phyloP scores from a whole-genome alignment of 768 basidiomycete genomes.

The Leccinum broughii region DNA sequence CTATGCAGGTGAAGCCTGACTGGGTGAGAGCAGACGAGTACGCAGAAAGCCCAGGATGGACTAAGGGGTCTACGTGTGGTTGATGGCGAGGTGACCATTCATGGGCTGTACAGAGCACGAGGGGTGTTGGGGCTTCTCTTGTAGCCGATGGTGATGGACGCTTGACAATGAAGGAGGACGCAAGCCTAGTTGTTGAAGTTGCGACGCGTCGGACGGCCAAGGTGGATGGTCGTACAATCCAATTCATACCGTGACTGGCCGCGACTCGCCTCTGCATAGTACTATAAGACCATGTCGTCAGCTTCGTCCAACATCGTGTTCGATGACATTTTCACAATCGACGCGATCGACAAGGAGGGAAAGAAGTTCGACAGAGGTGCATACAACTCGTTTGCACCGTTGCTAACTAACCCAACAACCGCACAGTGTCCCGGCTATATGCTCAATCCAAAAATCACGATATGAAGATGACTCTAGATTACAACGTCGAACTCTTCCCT shows the following conservation, averaged over 20 bases:
- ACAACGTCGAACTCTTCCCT: constrained; percentile 89
- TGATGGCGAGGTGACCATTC: constrained; percentile 43
- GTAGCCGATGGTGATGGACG: constrained; percentile 40
- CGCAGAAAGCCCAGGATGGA: constrained; percentile 22
- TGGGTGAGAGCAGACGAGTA: constrained; percentile 44
- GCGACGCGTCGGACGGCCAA: not conserved
- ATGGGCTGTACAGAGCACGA: constrained; percentile 53
- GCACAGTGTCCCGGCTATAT: constrained; percentile 84
- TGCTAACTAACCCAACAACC: constrained; percentile 15
- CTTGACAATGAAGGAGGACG: constrained; percentile 39
- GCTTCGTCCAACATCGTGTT: constrained; percentile 79
- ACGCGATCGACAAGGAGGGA: constrained; percentile 84
- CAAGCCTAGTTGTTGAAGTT: not conserved
- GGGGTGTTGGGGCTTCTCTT: constrained; percentile 51
- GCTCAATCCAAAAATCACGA: constrained; percentile 89
- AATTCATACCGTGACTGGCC: not conserved
- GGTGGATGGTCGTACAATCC: not conserved
- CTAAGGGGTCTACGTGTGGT: not conserved
- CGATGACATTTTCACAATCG: constrained; percentile 90
- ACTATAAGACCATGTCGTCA: constrained; percentile 46
- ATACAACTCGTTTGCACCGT: not conserved
- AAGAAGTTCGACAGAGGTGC: constrained; percentile 97
- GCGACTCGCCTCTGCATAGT: not conserved
- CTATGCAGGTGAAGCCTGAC: constrained; percentile 50
- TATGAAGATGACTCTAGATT: constrained; percentile 93